Conservation (phyloP, 352 stramenopile species). For the Phytophthora constricta region DNA sequence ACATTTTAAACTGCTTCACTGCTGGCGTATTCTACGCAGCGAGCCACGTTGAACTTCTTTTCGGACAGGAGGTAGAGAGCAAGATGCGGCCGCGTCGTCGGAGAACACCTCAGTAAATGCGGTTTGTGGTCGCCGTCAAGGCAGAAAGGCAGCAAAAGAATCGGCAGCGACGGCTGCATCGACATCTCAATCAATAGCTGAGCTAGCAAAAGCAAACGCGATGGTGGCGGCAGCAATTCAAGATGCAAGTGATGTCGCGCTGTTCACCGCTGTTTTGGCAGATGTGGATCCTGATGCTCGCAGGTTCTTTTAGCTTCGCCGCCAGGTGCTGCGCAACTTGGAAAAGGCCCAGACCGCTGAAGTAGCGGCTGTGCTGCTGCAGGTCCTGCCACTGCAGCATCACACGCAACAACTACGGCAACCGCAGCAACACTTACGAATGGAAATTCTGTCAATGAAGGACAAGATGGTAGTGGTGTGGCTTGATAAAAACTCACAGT, state of each 20-base stretch:
- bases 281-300: background rate
- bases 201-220: background rate
- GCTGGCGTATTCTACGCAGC: constrained; percentile 1
- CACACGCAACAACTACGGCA: too few species aligned
- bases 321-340: background rate
- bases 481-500: background rate
- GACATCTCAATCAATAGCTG: background rate
- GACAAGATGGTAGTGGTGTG: background rate
- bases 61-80: background rate
- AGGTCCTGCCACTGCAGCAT: too few species aligned
- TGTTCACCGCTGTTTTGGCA: background rate
- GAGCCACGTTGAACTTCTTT: background rate
- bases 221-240: background rate
- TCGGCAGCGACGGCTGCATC: background rate
- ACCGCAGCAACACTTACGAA: background rate
- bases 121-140: background rate
- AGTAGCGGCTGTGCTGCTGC: too few species aligned
- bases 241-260: background rate
- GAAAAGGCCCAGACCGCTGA: background rate
- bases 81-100: background rate
- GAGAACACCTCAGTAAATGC: background rate
- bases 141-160: background rate
- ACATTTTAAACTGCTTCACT: constrained; percentile 4
- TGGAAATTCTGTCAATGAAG: background rate
- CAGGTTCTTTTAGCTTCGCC: background rate